Evolutionary conservation across 768 basidiomycete species (phyloP).

Genomic region (Russula sp.): DNA sequence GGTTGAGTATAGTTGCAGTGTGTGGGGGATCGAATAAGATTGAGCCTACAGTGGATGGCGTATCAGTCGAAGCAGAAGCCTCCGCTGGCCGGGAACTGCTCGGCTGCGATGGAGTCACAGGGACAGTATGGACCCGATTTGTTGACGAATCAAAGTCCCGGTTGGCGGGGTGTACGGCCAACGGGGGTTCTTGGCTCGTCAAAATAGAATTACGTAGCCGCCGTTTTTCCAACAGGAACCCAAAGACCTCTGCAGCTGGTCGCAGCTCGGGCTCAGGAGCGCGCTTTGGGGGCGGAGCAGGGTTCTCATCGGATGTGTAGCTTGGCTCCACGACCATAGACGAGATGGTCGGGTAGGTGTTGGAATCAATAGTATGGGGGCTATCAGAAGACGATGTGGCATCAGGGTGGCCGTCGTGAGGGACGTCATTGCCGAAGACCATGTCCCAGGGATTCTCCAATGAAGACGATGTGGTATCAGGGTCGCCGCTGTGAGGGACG

Average conservation of each 20-base stretch:
- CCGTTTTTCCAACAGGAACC: slow-evolving; percentile 54
- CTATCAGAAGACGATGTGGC: slow-evolving; percentile 39
- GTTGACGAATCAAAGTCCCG: slow-evolving; percentile 27
- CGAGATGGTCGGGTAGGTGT: slow-evolving; percentile 49
- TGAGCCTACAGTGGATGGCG: slow-evolving; percentile 19
- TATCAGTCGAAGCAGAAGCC: not conserved
- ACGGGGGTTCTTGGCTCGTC: slow-evolving; percentile 32
- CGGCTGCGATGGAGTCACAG: slow-evolving; percentile 5
- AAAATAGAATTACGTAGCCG: slow-evolving; percentile 32
- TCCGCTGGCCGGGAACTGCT: not conserved
- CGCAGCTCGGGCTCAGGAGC: slow-evolving; percentile 48
- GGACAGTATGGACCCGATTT: not conserved
- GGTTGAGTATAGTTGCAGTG: slow-evolving; percentile 19
- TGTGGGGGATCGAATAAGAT: slow-evolving; percentile 21
- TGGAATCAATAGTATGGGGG: slow-evolving; percentile 32
- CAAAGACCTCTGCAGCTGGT: slow-evolving; percentile 65
- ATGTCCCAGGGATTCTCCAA: slow-evolving; percentile 44
- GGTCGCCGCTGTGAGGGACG: slow-evolving; percentile 22
- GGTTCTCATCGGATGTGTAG: slow-evolving; percentile 37
- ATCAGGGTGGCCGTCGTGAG: slow-evolving; percentile 29
- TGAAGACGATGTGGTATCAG: slow-evolving; percentile 40
- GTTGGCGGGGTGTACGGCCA: slow-evolving; percentile 33
- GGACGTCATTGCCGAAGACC: slow-evolving; percentile 33
- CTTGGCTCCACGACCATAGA: slow-evolving; percentile 76
- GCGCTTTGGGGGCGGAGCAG: slow-evolving; percentile 11